Evolutionary conservation across 192 early-diverging fungal genomes (phyloP).

Genomic region (Mortierella antarctica): DNA sequence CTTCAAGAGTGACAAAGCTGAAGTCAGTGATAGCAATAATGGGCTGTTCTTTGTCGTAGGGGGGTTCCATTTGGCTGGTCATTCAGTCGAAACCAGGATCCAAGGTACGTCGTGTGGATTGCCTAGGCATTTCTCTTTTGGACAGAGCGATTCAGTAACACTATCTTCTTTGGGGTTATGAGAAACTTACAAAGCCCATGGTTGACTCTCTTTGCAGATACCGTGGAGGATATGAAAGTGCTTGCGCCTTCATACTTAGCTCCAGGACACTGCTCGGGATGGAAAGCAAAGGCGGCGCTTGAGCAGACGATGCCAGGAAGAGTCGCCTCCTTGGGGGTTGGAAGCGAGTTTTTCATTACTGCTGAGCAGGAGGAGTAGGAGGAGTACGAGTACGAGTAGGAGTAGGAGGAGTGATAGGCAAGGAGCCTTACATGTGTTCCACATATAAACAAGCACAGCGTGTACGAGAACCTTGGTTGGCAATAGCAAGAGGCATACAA

Average conservation of each 20-base stretch:
- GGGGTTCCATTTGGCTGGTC: conserved; percentile 53
- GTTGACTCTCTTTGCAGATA: conserved; percentile 12
- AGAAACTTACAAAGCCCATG: not conserved
- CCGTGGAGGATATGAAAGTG: conserved; percentile 29
- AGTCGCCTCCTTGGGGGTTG: conserved; percentile 34
- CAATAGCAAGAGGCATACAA: too few species aligned
- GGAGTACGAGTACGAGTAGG: not conserved
- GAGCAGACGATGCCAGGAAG: conserved; percentile 38
- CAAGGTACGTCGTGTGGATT: conserved; percentile 3
- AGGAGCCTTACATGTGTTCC: not conserved
- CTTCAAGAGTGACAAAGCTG: conserved; percentile 9
- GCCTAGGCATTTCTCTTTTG: not conserved
- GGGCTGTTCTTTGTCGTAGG: conserved; percentile 42
- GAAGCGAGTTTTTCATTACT: conserved; percentile 42
- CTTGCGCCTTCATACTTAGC: conserved; percentile 42
- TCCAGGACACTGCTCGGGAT: conserved; percentile 55
- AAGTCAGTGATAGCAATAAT: not conserved
- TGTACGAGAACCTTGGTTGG: too few species aligned
- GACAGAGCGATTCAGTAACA: not conserved
- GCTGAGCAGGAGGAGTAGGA: too few species aligned
- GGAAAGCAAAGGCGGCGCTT: conserved; percentile 44
- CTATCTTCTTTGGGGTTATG: not conserved
- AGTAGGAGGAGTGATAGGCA: not conserved
- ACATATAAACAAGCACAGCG: too few species aligned
- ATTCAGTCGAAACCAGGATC: conserved; percentile 31